A percentile compares a stretch with the other conserved stretches of the same genome.
Evolutionary conservation across 1,284 basidiomycete genomes (phyloP).

Genomic region (Anthracocystis walkeri): DNA sequence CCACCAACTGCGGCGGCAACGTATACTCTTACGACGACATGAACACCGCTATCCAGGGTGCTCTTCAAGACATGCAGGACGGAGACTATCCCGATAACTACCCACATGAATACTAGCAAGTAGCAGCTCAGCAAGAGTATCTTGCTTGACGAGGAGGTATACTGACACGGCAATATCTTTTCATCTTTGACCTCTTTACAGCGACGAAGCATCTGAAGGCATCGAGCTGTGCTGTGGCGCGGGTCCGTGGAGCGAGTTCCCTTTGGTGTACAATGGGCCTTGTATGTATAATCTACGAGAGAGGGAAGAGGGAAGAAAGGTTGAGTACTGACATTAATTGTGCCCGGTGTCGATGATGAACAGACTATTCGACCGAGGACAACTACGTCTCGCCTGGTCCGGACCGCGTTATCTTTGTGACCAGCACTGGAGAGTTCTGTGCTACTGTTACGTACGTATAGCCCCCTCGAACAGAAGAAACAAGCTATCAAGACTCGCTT

Average conservation of each 20-base stretch:
- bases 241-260: slow-evolving; percentile 5
- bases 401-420: slow-evolving; percentile 40
- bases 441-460: slow-evolving; percentile 28
- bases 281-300: slow-evolving; percentile 17
- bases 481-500: too few species aligned
- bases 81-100: slow-evolving; percentile 20
- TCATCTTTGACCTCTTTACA: not conserved
- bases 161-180: not conserved
- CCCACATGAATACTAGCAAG: slow-evolving; percentile 32
- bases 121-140: not conserved
- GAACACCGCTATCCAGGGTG: slow-evolving; percentile 28
- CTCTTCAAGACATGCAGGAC: slow-evolving; percentile 9
- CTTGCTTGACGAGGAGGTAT: not conserved
- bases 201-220: slow-evolving; percentile 19
- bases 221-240: slow-evolving; percentile 18
- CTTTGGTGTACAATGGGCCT: not conserved
- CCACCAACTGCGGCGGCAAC: slow-evolving; percentile 35
- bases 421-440: slow-evolving; percentile 28
- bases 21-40: slow-evolving; percentile 30
- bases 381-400: slow-evolving; percentile 44
- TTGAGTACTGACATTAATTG: not conserved
- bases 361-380: slow-evolving; percentile 14
- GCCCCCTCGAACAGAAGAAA: not conserved
- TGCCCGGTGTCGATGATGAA: not conserved
- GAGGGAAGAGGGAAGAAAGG: not conserved